These are phyloP conservation scores for Wickerhamiella infanticola DNA, from an alignment of 1,139 yeast species.

Conservation along the genomic window DNA sequence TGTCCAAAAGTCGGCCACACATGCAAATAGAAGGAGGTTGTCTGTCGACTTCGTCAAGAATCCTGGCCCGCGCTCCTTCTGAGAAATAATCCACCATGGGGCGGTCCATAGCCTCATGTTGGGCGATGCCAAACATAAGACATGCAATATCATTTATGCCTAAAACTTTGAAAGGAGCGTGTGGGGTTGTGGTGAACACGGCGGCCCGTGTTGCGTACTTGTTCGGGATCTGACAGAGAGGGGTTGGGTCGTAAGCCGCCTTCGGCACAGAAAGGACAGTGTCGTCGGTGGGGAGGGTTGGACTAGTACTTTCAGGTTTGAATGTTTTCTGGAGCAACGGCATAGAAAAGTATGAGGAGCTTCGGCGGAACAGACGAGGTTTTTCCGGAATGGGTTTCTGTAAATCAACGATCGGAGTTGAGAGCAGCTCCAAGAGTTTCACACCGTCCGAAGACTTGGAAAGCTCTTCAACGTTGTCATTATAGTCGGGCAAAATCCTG, in stretches of 20 bases:
- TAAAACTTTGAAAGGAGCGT: constrained; percentile 65
- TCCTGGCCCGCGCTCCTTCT: constrained; percentile 34
- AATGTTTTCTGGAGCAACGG: constrained; percentile 1
- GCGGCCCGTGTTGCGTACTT: constrained; percentile 30
- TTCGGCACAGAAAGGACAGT: constrained; percentile 1
- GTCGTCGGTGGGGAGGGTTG: not conserved
- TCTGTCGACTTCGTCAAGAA: not conserved
- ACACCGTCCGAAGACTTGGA: not conserved
- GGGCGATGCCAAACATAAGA: constrained; percentile 68
- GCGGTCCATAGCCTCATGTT: constrained; percentile 43
- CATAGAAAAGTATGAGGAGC: constrained; percentile 4
- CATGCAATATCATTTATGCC: constrained; percentile 88
- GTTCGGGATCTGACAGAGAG: constrained; percentile 19
- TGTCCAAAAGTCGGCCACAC: constrained; percentile 41
- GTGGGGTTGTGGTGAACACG: constrained; percentile 61
- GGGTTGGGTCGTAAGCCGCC: constrained; percentile 13
- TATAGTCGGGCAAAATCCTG: not conserved
- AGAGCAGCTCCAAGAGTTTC: constrained; percentile 5
- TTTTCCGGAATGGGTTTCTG: not conserved
- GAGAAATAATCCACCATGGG: constrained; percentile 66
- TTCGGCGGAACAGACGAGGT: constrained; percentile 7
- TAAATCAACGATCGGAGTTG: constrained; percentile 7
- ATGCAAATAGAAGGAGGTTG: constrained; percentile 22
- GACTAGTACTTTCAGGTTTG: not conserved
- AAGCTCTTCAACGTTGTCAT: not conserved